phyloP scores from a whole-genome alignment of 352 stramenopile genomes.

The Sclerospora graminicola region DNA sequence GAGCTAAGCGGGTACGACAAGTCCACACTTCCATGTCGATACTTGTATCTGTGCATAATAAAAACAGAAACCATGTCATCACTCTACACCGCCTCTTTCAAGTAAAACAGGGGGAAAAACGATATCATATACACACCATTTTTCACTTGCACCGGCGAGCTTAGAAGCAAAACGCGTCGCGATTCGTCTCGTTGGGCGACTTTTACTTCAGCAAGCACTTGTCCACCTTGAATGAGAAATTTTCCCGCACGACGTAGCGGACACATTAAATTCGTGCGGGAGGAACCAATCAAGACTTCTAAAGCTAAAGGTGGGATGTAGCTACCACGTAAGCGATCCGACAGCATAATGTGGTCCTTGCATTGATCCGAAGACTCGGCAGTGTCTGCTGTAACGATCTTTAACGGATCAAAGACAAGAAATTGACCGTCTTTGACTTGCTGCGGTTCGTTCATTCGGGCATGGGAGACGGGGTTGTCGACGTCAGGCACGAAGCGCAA shows the following conservation, averaged over 20 bases:
- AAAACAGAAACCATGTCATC: constrained; percentile 4
- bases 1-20: constrained; percentile 32
- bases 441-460: constrained; percentile 45
- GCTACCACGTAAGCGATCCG: constrained; percentile 60
- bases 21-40: constrained; percentile 82
- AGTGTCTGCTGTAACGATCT: constrained; percentile 50
- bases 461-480: constrained; percentile 10
- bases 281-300: constrained; percentile 70
- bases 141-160: constrained; percentile 82
- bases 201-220: constrained; percentile 81
- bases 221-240: constrained; percentile 82
- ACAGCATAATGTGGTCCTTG: constrained; percentile 63
- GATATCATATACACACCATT: constrained; percentile 40
- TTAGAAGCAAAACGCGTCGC: constrained; percentile 70
- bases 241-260: constrained; percentile 76
- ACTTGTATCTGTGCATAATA: constrained; percentile 35
- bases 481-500: constrained; percentile 65
- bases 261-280: constrained; percentile 66
- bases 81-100: not conserved
- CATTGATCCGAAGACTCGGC: constrained; percentile 22
- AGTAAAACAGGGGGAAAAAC: not conserved
- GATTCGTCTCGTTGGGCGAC: constrained; percentile 81
- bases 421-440: constrained; percentile 79
- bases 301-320: constrained; percentile 80
- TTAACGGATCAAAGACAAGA: constrained; percentile 80